Base-by-base conservation (phyloP, 163 green algal species). In the Smithsoniella earleae region DNA sequence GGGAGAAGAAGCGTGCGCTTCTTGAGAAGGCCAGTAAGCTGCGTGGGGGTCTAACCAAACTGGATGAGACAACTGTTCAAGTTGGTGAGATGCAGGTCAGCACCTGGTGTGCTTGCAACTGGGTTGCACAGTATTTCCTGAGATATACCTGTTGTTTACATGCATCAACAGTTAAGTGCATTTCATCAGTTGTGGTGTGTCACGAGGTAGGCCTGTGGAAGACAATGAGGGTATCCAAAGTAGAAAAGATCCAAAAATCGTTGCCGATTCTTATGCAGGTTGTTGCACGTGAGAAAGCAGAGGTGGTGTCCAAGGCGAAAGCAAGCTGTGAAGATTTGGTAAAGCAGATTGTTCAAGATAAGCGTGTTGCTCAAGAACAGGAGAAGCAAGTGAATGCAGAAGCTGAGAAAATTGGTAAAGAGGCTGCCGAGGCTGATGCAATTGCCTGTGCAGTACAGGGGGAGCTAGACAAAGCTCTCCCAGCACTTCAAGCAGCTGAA, bases 291-390 rank as follows among this genome's bases (percentile, higher is more conserved):
- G 80, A 88, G 44, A 94, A 95, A 80, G 86, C 89, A 77, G 80
- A 89, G 55, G 79, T 91, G 46, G 88, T 94, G 31, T 85, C 88
- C 1, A 78, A 91, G 76, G 84, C 89, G 62, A 94, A 94, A 82
- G 80, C 66, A 8, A 85, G 92, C 72, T 94, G 87, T 76, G 89
- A 94, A 76, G 85, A 93, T 82, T 82, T 96, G 73, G 81, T 96
- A 73, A 88, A 94, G 64, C 79, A 90, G 73, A 96, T 96, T 76
- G 87, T 95, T 73, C 85, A 90, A 79, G 89, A 96, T 74, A 96
- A 96, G 81, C 82, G 88, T 6, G 80, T 90, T 45, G 89, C 86
- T 16, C 88, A 93, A 66, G 89, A 96, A 65, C 89, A 93, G 76
- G 88, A 96, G 80, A 92, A 91, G 77, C 83, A 89, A 78, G 80